Percentiles rank a stretch among this genome's conserved stretches.
Conservation (phyloP, 352 stramenopile genomes). For the Stephanocyclus meneghinianus region DNA sequence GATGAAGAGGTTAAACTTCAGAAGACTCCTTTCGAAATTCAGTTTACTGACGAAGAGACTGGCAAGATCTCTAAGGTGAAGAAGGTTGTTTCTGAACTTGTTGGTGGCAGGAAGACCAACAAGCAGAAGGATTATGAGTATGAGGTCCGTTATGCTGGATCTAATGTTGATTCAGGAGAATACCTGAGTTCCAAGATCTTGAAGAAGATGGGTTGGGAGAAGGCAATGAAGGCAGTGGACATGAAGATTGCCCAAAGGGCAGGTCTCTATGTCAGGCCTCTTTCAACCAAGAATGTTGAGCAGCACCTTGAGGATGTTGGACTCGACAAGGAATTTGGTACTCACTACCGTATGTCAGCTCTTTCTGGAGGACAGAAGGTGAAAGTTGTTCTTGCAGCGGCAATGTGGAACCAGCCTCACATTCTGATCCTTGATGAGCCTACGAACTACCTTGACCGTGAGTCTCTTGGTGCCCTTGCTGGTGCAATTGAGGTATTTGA, state of each 20-base stretch:
- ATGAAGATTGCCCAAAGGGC: conserved; percentile 93
- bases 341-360: conserved; percentile 96
- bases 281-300: conserved; percentile 90
- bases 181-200: conserved; percentile 93
- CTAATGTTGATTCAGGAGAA: conserved; percentile 89
- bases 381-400: conserved; percentile 95
- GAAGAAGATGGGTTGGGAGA: conserved; percentile 98
- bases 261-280: conserved; percentile 92
- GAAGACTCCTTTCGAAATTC: conserved; percentile 85
- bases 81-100: conserved; percentile 90
- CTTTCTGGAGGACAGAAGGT: conserved; percentile 98
- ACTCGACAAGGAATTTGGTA: conserved; percentile 91
- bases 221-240: conserved; percentile 97
- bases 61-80: conserved; percentile 94
- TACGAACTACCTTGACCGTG: conserved; percentile 94
- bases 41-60: conserved; percentile 88
- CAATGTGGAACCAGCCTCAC: conserved; percentile 98
- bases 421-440: conserved; percentile 93
- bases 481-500: conserved; percentile 95
- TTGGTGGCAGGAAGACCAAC: conserved; percentile 93
- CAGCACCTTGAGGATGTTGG: conserved; percentile 97
- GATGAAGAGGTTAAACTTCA: conserved; percentile 89
- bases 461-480: conserved; percentile 94
- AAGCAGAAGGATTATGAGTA: conserved; percentile 97
- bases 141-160: conserved; percentile 95